Percentiles rank a stretch among this genome's conserved stretches.
These are phyloP conservation scores for Pseudocercospora eumusae DNA, from an alignment of 2,329 filamentous ascomycete species.

Conservation along the genomic window DNA sequence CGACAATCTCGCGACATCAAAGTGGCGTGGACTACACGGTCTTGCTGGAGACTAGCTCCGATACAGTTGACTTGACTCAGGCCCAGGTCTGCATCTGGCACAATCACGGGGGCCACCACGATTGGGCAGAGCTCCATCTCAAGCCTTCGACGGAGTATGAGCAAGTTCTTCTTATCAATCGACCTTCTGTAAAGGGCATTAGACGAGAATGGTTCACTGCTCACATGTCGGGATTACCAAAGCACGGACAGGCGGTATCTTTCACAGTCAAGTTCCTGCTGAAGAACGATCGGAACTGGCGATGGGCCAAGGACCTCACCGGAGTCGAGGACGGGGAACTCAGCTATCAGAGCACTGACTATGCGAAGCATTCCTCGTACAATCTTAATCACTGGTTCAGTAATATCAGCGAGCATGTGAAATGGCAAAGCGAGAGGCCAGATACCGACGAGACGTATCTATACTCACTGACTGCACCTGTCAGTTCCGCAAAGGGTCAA, in stretches of 20 bases:
- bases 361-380: constrained; percentile 38
- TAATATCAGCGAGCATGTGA: constrained; percentile 59
- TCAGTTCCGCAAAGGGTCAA: constrained; percentile 59
- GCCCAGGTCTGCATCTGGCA: constrained; percentile 81
- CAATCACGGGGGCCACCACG: constrained; percentile 58
- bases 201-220: constrained; percentile 57
- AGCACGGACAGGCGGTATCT: constrained; percentile 52
- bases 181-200: constrained; percentile 20
- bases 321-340: constrained; percentile 64
- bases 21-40: constrained; percentile 63
- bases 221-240: constrained; percentile 47
- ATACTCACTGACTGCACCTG: constrained; percentile 64
- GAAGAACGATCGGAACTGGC: constrained; percentile 59
- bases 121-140: constrained; percentile 61
- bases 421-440: constrained; percentile 57
- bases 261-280: constrained; percentile 74
- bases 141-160: constrained; percentile 42
- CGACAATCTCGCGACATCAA: constrained; percentile 55
- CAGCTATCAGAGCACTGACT: constrained; percentile 50
- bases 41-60: constrained; percentile 48
- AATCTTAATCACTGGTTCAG: constrained; percentile 59
- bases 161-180: constrained; percentile 34
- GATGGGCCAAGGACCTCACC: constrained; percentile 68
- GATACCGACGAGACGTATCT: constrained; percentile 69
- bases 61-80: constrained; percentile 46